These are phyloP conservation scores for Smittium mucronatum DNA, from an alignment of 371 early-diverging fungal genomes.

Conservation along the genomic window DNA sequence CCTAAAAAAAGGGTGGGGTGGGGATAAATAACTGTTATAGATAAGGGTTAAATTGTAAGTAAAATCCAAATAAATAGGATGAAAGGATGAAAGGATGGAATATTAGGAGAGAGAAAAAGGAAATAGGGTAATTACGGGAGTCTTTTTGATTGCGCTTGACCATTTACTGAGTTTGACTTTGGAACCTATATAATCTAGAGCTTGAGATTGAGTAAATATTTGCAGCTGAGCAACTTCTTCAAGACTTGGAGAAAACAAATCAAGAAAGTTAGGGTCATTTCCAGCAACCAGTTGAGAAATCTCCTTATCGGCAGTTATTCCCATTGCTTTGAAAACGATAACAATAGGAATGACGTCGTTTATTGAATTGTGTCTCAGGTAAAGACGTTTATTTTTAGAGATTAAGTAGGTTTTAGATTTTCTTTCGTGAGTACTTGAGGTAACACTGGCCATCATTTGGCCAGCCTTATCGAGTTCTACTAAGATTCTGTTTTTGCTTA, in stretches of 20 bases:
- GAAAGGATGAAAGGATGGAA: background rate
- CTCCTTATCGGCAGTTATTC: slow-evolving; percentile 90
- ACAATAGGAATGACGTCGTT: slow-evolving; percentile 90
- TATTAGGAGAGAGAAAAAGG: background rate
- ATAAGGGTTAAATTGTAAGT: background rate
- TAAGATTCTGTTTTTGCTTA: slow-evolving; percentile 99
- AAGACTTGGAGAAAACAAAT: slow-evolving; percentile 75
- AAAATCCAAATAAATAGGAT: background rate
- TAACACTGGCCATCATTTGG: slow-evolving; percentile 69
- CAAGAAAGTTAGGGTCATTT: slow-evolving; percentile 64
- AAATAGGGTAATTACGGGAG: background rate
- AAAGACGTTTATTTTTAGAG: slow-evolving; percentile 60
- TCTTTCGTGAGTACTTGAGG: slow-evolving; percentile 90
- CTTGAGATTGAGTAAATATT: slow-evolving; percentile 68
- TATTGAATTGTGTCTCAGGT: slow-evolving; percentile 91
- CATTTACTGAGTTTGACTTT: slow-evolving; percentile 7
- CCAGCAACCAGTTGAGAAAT: slow-evolving; percentile 80
- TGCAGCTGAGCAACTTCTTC: slow-evolving; percentile 69
- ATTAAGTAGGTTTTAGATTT: slow-evolving; percentile 94
- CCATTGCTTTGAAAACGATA: slow-evolving; percentile 84
- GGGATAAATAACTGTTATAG: no score
- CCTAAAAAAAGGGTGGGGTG: no score
- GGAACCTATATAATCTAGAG: slow-evolving; percentile 76
- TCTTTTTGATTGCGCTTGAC: background rate
- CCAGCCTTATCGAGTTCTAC: slow-evolving; percentile 86